phyloP scores from a whole-genome alignment of 805 yeast species.

The Candida sonorensis region DNA sequence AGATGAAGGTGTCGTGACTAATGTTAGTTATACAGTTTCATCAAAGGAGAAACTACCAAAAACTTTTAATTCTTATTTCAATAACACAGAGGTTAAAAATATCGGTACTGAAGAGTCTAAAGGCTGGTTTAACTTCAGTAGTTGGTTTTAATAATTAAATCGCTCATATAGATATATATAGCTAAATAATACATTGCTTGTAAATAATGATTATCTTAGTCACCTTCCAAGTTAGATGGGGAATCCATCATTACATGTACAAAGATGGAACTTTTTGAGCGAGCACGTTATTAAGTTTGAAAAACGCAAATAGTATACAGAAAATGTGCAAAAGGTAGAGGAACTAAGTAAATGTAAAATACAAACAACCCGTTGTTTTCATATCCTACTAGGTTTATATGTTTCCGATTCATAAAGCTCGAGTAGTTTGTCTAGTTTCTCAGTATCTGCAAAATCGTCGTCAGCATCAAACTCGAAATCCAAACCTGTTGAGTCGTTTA shows the following conservation, averaged over 20 bases:
- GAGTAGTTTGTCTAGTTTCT: slow-evolving; percentile 14
- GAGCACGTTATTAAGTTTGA: background rate
- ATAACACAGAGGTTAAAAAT: slow-evolving; percentile 16
- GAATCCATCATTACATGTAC: too few relatives aligned
- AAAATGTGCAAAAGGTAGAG: background rate
- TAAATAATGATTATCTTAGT: background rate
- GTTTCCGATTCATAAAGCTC: slow-evolving; percentile 15
- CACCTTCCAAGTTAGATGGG: background rate
- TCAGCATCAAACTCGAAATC: slow-evolving; percentile 21
- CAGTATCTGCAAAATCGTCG: slow-evolving; percentile 15
- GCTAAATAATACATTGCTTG: too few relatives aligned
- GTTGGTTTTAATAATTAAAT: slow-evolving; percentile 10
- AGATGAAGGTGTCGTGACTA: slow-evolving; percentile 13
- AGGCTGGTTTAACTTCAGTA: slow-evolving; percentile 19
- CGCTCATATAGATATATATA: background rate
- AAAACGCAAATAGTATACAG: too few relatives aligned
- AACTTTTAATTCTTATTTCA: slow-evolving; percentile 22
- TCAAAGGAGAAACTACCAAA: slow-evolving; percentile 20
- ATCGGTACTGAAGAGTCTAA: slow-evolving; percentile 23
- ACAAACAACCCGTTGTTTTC: too few relatives aligned
- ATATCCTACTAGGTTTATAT: too few relatives aligned
- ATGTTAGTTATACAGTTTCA: slow-evolving; percentile 18
- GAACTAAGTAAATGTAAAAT: background rate
- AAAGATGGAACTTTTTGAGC: background rate
- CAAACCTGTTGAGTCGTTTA: slow-evolving; percentile 3